These are phyloP conservation scores for Cordyceps sp. DNA, from an alignment of 2,329 filamentous ascomycete genomes.

Conservation along the genomic window DNA sequence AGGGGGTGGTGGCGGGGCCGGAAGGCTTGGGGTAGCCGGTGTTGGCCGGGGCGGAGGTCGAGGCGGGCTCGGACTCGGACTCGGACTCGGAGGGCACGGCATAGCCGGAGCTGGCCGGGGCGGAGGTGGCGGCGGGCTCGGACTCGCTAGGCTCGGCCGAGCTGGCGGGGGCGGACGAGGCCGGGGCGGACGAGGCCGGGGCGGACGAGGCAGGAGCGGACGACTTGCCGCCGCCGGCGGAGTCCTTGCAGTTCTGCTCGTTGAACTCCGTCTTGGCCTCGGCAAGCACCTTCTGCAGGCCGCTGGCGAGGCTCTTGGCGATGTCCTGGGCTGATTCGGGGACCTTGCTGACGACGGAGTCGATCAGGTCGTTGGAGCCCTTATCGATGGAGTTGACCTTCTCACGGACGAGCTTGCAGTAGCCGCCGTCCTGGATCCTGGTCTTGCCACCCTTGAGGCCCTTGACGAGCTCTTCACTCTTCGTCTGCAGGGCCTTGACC, in stretches of 20 bases:
- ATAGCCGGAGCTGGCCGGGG: background rate
- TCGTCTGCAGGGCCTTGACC: constrained; percentile 9
- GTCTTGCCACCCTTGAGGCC: constrained; percentile 11
- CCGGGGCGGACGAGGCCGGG: background rate
- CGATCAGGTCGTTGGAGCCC: constrained; percentile 11
- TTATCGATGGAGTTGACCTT: constrained; percentile 9
- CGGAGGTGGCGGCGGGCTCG: too few relatives aligned
- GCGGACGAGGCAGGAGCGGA: background rate
- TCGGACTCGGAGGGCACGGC: constrained; percentile 1
- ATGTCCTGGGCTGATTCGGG: constrained; percentile 11
- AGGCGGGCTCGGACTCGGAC: background rate
- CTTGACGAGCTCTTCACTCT: constrained; percentile 9
- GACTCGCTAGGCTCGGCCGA: background rate
- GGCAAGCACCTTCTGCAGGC: constrained; percentile 9
- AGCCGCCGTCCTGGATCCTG: constrained; percentile 11
- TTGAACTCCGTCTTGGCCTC: constrained; percentile 10
- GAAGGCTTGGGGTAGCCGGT: background rate
- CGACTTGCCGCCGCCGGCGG: constrained; percentile 1
- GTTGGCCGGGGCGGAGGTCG: constrained; percentile 1
- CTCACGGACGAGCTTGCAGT: constrained; percentile 10
- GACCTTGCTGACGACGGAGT: constrained; percentile 13
- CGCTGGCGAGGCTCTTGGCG: constrained; percentile 9
- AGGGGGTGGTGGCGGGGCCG: background rate
- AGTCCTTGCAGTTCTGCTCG: constrained; percentile 13
- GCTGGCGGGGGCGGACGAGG: background rate